Evolutionary conservation across 345 rosid genomes (phyloP).

Genomic region (Pistacia atlantica): DNA sequence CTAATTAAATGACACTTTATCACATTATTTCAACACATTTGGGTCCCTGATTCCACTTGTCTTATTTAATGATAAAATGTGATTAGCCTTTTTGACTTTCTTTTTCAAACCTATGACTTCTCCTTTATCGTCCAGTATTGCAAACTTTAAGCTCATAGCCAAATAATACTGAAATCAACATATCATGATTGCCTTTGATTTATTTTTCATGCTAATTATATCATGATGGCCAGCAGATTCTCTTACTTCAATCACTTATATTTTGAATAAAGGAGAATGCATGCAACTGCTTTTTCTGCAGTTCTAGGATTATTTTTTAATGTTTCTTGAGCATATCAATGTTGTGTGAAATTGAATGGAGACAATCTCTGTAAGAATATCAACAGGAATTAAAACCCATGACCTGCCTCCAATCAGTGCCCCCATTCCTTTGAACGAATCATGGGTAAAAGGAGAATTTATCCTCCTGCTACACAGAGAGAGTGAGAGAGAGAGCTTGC

Average conservation of each 20-base stretch:
- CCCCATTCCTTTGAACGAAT: slow-evolving; percentile 33
- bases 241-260: no score
- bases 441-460: slow-evolving; percentile 6
- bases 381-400: slow-evolving; percentile 17
- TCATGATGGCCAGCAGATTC: no score
- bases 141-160: no score
- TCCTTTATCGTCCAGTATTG: not conserved
- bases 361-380: not conserved
- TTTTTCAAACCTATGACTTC: not conserved
- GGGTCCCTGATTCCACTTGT: slow-evolving; percentile 9
- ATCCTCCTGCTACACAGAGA: slow-evolving; percentile 10
- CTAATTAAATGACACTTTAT: not conserved
- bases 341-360: not conserved
- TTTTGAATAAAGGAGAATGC: no score
- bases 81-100: not conserved
- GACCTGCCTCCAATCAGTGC: slow-evolving; percentile 22
- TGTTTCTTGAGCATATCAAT: not conserved
- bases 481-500: not conserved
- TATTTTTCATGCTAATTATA: no score
- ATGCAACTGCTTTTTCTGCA: no score
- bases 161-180: no score
- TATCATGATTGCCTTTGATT: no score
- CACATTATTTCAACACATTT: slow-evolving; percentile 1
- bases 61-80: not conserved
- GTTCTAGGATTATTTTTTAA: no score